Base-by-base conservation (phyloP, 2,329 filamentous ascomycete species). In the Thelonectria discophora region DNA sequence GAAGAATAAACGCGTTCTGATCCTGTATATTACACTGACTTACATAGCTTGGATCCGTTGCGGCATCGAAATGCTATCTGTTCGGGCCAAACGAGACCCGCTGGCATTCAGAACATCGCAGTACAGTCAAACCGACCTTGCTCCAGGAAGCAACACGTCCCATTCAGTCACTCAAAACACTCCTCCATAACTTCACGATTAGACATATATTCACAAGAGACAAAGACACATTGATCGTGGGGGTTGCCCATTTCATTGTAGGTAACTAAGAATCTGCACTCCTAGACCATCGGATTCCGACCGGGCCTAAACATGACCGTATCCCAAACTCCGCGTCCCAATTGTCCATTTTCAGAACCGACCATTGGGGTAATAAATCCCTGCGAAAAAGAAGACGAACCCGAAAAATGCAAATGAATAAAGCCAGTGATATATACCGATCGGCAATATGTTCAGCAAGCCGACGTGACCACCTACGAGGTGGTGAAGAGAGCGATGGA, bases 401-500 rank as follows among this genome's bases (percentile, higher is more conserved):
- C 24, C 24, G 27, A 65, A 63, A 65, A 63, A 58, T 17, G 47
- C 59, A 62, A 50, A 47, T 39, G 40, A 55, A 58, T 49, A 52
- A 45, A 45, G 17, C 34, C 20, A 52, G 13, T 17, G 51, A 60
- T 67, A 69, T 70, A 61, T 68, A 65, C 65, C 60, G 54, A 52
- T 27, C 15, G 55, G 43, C 50, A 17, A 32, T 57, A 66, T 67
- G 55, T 64, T 68, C 66, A 69, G 39, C 45, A 50, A 49, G 53
- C 60, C 40, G 45, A 21, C 57, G 55, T 56, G 45, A 55, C 60
- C 13, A 70, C 47, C 65, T 69, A 59, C 5, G 65, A 68, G 10
- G 69, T 62, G 45, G 69, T 64, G 58, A 71, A 72, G 24, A 67
- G 61, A 24, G 86, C 85, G 60, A 90, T 76, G 24, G 86, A 85